Evolutionary conservation across 108 stramenopile genomes (phyloP).

Genomic region (Mediolabrus comicus): DNA sequence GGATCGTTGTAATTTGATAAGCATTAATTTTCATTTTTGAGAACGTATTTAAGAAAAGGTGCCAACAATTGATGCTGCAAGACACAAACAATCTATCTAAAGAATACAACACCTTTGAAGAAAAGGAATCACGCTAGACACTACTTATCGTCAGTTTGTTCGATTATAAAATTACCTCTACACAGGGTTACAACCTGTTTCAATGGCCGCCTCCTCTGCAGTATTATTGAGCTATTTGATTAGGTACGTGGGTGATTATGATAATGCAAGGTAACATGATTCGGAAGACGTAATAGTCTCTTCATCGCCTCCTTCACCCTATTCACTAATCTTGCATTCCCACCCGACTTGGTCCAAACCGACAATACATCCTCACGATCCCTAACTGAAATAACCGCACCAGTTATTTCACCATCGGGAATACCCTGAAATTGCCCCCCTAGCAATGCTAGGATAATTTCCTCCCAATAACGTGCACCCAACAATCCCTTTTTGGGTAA

Average conservation of each 20-base stretch:
- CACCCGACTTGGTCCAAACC: conserved; percentile 88
- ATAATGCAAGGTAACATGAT: conserved; percentile 46
- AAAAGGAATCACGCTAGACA: too few species aligned
- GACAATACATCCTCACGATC: conserved; percentile 93
- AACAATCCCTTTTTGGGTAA: conserved; percentile 71
- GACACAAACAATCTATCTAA: too few species aligned
- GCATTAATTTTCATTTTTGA: background rate
- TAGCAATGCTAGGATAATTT: conserved; percentile 90
- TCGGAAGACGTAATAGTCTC: conserved; percentile 82
- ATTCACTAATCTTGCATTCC: conserved; percentile 70
- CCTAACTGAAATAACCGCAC: conserved; percentile 89
- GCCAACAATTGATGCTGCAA: too few species aligned
- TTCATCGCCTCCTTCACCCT: conserved; percentile 85
- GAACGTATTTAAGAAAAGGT: too few species aligned
- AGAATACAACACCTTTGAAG: too few species aligned
- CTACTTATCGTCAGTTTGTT: too few species aligned
- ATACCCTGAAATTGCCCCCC: conserved; percentile 88
- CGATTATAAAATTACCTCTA: background rate
- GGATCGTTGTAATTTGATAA: conserved; percentile 55
- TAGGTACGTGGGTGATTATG: conserved; percentile 39
- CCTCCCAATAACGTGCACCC: conserved; percentile 92
- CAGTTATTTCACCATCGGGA: conserved; percentile 90
- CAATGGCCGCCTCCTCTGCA: background rate
- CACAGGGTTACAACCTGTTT: background rate
- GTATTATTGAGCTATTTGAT: background rate